These are phyloP conservation scores for Arbutus unedo DNA, from an alignment of 148 eudicot species.

Conservation along the genomic window DNA sequence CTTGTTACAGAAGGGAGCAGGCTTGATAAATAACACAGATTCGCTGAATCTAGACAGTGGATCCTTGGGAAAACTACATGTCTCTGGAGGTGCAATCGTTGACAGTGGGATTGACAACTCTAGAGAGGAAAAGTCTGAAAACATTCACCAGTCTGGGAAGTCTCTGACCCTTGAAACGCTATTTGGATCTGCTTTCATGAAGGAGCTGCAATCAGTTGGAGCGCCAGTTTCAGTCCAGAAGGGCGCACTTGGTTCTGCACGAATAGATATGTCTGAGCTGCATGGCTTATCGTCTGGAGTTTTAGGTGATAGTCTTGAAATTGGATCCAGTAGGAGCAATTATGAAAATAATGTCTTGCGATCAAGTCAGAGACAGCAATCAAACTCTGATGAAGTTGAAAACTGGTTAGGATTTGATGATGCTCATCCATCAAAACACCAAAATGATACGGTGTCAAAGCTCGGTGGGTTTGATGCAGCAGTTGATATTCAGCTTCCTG, in stretches of 20 bases:
- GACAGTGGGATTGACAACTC: constrained; percentile 24
- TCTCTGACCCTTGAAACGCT: constrained; percentile 71
- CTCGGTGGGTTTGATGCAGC: constrained; percentile 37
- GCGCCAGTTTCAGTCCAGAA: constrained; percentile 74
- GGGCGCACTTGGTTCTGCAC: constrained; percentile 40
- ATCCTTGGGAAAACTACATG: constrained; percentile 22
- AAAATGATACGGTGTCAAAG: constrained; percentile 29
- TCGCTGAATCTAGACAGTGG: constrained; percentile 25
- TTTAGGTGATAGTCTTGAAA: constrained; percentile 24
- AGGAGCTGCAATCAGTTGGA: constrained; percentile 69
- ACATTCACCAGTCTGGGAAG: constrained; percentile 32
- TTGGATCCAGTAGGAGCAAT: constrained; percentile 29
- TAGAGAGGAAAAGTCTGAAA: constrained; percentile 33
- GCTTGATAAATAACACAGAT: constrained; percentile 22
- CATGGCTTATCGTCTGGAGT: constrained; percentile 24
- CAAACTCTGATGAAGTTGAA: constrained; percentile 28
- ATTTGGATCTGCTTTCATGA: constrained; percentile 90
- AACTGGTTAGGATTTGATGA: constrained; percentile 48
- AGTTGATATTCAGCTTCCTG: constrained; percentile 51
- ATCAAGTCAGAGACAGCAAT: constrained; percentile 27
- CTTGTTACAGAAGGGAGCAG: constrained; percentile 60
- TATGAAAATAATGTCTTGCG: constrained; percentile 23
- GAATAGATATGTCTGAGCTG: constrained; percentile 31
- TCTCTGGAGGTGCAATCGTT: constrained; percentile 24
- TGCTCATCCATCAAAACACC: constrained; percentile 39